phyloP scores from a whole-genome alignment of 371 early-diverging fungal species.

The Apophysomyces trapeziformis region DNA sequence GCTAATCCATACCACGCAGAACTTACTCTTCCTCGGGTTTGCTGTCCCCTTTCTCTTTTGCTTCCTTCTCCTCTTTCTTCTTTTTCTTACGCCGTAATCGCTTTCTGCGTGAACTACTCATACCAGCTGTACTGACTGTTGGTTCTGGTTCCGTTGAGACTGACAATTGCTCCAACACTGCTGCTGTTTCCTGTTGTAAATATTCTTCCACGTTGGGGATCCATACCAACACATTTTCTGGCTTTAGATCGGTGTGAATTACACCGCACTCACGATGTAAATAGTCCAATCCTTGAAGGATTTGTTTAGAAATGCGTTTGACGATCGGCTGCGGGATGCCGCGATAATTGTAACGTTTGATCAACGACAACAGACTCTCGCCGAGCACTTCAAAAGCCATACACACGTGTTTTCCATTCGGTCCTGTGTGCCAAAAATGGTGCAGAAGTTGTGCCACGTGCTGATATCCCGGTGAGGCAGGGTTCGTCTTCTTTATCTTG shows the following conservation, averaged over 20 bases:
- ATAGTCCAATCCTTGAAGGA: constrained; percentile 90
- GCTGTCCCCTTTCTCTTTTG: constrained; percentile 18
- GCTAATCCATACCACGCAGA: not conserved
- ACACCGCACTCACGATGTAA: constrained; percentile 96
- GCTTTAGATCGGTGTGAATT: constrained; percentile 98
- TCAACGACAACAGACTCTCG: constrained; percentile 88
- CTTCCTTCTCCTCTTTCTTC: constrained; percentile 27
- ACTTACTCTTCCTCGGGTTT: constrained; percentile 13
- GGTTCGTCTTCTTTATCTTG: constrained; percentile 70
- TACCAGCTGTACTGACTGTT: constrained; percentile 11
- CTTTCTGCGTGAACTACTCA: constrained; percentile 44
- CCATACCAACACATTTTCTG: constrained; percentile 93
- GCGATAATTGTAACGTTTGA: constrained; percentile 69
- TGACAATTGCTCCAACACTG: constrained; percentile 5
- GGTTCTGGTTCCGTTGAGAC: not conserved
- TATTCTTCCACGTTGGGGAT: constrained; percentile 77
- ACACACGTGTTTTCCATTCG: constrained; percentile 91
- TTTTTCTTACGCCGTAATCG: constrained; percentile 38
- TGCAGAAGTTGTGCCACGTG: constrained; percentile 86
- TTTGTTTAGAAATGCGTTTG: constrained; percentile 85
- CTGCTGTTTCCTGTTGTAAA: constrained; percentile 19
- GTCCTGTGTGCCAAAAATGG: constrained; percentile 89
- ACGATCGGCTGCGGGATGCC: constrained; percentile 86
- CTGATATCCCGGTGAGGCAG: constrained; percentile 58
- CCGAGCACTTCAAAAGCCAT: constrained; percentile 98